A percentile compares a stretch with the other conserved stretches of the same genome.
Evolutionary conservation across 495 filamentous ascomycete species (phyloP).

Genomic region (Extremus antarcticus): DNA sequence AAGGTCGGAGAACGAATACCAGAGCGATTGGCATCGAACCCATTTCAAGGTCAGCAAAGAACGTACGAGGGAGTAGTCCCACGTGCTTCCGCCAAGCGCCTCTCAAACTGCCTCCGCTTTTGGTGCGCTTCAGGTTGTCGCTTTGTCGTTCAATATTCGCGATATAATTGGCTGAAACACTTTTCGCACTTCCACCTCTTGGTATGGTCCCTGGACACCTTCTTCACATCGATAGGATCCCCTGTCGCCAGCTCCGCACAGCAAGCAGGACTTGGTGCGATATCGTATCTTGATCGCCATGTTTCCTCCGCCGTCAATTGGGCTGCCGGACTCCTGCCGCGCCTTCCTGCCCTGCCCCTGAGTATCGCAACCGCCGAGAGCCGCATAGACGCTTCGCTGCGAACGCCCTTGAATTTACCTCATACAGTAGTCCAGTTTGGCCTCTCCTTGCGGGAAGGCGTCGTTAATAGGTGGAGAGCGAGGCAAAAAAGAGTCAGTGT

Average conservation of each 20-base stretch:
- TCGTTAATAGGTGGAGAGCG: neutral
- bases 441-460: neutral
- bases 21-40: too few species aligned
- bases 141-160: neutral
- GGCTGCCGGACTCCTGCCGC: neutral
- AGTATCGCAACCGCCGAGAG: neutral
- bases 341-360: neutral
- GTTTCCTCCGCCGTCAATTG: neutral
- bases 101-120: too few species aligned
- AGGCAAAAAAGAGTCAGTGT: neutral
- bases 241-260: neutral
- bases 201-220: neutral
- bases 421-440: neutral
- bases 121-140: too few species aligned
- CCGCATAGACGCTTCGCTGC: neutral
- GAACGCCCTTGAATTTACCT: neutral
- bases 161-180: neutral
- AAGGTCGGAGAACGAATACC: too few species aligned
- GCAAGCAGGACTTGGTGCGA: neutral
- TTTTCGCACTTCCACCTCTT: neutral
- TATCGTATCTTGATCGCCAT: neutral
- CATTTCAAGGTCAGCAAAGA: too few species aligned
- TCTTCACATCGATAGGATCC: neutral
- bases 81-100: too few species aligned
- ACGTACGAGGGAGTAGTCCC: too few species aligned